These are phyloP conservation scores for Ceratocystis cubensis DNA, from an alignment of 2,329 filamentous ascomycete genomes.

Conservation along the genomic window DNA sequence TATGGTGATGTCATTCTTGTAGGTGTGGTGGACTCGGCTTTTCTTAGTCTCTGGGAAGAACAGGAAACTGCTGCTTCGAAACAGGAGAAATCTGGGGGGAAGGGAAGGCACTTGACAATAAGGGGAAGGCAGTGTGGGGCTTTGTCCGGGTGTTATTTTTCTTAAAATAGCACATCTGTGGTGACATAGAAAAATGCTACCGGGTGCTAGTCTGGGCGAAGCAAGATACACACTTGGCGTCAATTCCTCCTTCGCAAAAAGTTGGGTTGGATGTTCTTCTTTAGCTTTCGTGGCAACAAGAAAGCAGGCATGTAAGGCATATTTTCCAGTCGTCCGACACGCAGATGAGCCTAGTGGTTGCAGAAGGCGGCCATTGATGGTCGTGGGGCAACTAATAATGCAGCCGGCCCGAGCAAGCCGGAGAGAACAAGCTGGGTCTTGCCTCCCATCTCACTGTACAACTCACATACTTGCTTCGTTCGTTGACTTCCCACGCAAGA, in stretches of 20 bases:
- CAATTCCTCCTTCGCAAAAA: too few species aligned
- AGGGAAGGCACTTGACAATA: background rate
- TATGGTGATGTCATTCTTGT: background rate
- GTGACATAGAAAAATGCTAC: background rate
- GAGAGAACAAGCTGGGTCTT: background rate
- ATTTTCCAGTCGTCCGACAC: background rate
- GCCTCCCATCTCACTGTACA: too few species aligned
- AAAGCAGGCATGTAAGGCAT: background rate
- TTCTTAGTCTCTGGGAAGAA: background rate
- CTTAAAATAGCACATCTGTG: conserved; percentile 4
- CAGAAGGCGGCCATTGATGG: background rate
- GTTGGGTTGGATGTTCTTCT: background rate
- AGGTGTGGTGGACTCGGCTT: background rate
- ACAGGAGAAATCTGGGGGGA: background rate
- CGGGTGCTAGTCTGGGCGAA: background rate
- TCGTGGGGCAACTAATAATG: background rate
- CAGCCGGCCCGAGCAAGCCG: background rate
- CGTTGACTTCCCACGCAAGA: background rate
- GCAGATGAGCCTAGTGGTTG: background rate
- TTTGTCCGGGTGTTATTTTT: background rate
- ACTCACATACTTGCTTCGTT: background rate
- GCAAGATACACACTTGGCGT: background rate
- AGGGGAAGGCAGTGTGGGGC: background rate
- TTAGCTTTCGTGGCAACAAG: background rate
- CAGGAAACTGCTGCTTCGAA: background rate